Conservation (phyloP, 1,139 yeast species). For the Meyerozyma elateridarum region DNA sequence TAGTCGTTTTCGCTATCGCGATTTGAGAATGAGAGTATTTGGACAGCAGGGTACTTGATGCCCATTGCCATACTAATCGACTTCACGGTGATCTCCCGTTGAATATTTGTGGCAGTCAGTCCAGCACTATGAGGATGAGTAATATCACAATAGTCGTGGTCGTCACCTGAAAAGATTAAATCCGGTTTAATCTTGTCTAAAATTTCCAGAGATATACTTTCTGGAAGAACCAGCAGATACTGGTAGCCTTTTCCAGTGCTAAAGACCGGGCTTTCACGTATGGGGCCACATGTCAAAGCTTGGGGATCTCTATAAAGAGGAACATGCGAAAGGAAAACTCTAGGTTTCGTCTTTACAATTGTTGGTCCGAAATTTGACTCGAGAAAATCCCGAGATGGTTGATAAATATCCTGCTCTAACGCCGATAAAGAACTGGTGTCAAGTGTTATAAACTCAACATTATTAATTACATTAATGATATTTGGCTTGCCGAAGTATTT, state of each 20-base stretch:
- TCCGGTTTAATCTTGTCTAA: slow-evolving; percentile 34
- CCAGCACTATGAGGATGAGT: slow-evolving; percentile 23
- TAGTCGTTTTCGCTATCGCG: slow-evolving; percentile 12
- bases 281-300: slow-evolving; percentile 36
- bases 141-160: slow-evolving; percentile 53
- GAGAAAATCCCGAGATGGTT: slow-evolving; percentile 28
- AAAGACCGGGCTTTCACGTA: slow-evolving; percentile 33
- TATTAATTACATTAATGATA: slow-evolving; percentile 20
- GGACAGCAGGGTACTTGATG: slow-evolving; percentile 49
- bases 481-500: slow-evolving; percentile 41
- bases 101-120: slow-evolving; percentile 10
- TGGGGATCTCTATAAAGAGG: slow-evolving; percentile 42
- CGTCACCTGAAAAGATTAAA: slow-evolving; percentile 46
- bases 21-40: slow-evolving; percentile 34
- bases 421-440: slow-evolving; percentile 45
- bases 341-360: slow-evolving; percentile 19
- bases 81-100: slow-evolving; percentile 45
- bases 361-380: slow-evolving; percentile 14
- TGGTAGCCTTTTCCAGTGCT: slow-evolving; percentile 39
- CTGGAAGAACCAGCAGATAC: slow-evolving; percentile 45
- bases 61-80: slow-evolving; percentile 63
- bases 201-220: slow-evolving; percentile 23
- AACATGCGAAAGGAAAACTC: slow-evolving; percentile 45
- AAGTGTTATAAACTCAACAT: slow-evolving; percentile 43
- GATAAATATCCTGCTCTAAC: slow-evolving; percentile 20